These are phyloP conservation scores for Ambrosiella beaveri DNA, from an alignment of 2,329 filamentous ascomycete species.

Conservation along the genomic window DNA sequence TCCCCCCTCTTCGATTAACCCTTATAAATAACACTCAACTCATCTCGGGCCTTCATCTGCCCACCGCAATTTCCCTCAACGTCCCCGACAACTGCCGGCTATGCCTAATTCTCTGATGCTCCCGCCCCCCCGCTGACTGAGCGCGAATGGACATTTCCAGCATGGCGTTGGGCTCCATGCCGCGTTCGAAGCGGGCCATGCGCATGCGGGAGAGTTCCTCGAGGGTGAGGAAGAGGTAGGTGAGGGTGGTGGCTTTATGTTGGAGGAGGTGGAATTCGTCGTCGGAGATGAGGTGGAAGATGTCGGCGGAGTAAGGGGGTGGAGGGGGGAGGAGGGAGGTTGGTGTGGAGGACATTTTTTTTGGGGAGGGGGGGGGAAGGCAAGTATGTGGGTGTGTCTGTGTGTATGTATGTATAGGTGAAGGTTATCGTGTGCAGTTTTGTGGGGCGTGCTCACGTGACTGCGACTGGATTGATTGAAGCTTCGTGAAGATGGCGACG, in stretches of 20 bases:
- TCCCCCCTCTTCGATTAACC: background rate
- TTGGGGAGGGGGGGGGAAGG: too few species aligned
- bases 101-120: background rate
- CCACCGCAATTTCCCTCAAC: background rate
- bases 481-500: too few species aligned
- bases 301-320: background rate
- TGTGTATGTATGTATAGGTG: background rate
- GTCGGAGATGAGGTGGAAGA: background rate
- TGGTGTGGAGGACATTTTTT: background rate
- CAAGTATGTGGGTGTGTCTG: background rate
- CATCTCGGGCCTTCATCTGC: background rate
- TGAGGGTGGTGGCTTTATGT: background rate
- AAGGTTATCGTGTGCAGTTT: too few species aligned
- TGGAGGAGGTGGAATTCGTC: background rate
- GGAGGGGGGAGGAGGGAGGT: background rate
- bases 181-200: slow-evolving; percentile 1
- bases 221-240: slow-evolving; percentile 5
- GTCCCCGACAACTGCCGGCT: background rate
- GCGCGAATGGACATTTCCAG: slow-evolving; percentile 1
- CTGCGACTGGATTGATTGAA: too few species aligned
- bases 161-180: background rate
- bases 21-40: background rate
- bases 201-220: slow-evolving; percentile 3
- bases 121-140: background rate
- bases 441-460: too few species aligned